Conservation (phyloP, 495 filamentous ascomycete species). For the Xylaria nigripes region DNA sequence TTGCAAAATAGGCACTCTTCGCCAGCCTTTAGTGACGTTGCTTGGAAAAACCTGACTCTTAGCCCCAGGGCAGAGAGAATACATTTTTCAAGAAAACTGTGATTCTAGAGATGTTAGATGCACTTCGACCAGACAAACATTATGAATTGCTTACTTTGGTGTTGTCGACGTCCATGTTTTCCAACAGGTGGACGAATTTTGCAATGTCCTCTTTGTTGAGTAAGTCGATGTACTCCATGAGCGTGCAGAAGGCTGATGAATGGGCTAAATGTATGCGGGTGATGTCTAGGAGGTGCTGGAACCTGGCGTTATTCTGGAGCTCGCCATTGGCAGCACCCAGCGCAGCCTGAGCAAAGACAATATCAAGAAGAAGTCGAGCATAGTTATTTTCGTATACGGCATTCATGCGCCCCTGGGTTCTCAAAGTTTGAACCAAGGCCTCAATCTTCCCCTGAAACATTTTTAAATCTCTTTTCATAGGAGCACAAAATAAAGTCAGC, state of each 20-base stretch:
- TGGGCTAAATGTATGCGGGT: conserved; percentile 28
- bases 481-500: background rate
- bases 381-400: background rate
- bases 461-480: background rate
- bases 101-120: conserved; percentile 1
- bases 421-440: background rate
- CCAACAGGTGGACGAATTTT: background rate
- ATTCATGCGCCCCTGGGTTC: background rate
- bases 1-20: conserved; percentile 24
- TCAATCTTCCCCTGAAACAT: background rate
- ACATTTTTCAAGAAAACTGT: background rate
- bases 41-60: conserved; percentile 10
- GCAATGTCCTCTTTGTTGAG: conserved; percentile 22
- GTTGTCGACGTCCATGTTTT: background rate
- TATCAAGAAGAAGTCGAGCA: conserved; percentile 1
- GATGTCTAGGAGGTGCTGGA: conserved; percentile 21
- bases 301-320: background rate
- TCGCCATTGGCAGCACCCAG: background rate
- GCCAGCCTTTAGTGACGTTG: background rate
- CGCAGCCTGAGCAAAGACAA: background rate
- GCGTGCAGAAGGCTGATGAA: conserved; percentile 27
- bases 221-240: conserved; percentile 27
- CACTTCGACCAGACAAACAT: background rate
- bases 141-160: background rate
- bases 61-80: conserved; percentile 9